A percentile compares a stretch with the other conserved stretches of the same genome.
Evolutionary conservation across 176 grass and related monocot genomes (phyloP).

Genomic region (Bonia amplexicaulis): DNA sequence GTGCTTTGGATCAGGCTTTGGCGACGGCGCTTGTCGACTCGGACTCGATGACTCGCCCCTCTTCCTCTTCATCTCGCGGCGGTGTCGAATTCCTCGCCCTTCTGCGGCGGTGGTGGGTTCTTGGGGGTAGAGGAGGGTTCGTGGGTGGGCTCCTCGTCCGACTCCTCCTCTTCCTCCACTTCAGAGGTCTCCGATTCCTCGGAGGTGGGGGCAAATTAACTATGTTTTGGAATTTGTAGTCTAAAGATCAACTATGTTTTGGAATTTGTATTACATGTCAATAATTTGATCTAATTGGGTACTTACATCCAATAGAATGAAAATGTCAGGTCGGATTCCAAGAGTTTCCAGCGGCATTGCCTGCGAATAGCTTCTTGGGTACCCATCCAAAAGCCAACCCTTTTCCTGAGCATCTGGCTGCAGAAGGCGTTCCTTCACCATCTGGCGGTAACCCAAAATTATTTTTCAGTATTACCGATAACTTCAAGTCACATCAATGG

Average conservation of each 20-base stretch:
- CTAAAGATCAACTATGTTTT: background rate
- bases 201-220: no score
- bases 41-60: no score
- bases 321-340: constrained; percentile 71
- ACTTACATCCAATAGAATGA: constrained; percentile 88
- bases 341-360: constrained; percentile 87
- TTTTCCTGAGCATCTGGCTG: constrained; percentile 83
- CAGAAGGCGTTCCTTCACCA: constrained; percentile 81
- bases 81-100: no score
- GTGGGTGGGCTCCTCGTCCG: no score
- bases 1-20: no score
- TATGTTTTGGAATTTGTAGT: no score
- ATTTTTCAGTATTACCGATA: background rate
- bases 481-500: background rate
- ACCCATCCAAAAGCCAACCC: constrained; percentile 93
- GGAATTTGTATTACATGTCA: background rate
- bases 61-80: no score
- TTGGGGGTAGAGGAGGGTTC: no score
- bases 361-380: constrained; percentile 88
- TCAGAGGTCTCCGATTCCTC: no score
- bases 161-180: no score
- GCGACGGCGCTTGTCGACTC: no score
- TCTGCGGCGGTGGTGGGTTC: no score
- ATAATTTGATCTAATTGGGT: background rate
- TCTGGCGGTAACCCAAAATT: constrained; percentile 36